Evolutionary conservation across 768 basidiomycete genomes (phyloP).

Genomic region (Favolaschia claudopus): DNA sequence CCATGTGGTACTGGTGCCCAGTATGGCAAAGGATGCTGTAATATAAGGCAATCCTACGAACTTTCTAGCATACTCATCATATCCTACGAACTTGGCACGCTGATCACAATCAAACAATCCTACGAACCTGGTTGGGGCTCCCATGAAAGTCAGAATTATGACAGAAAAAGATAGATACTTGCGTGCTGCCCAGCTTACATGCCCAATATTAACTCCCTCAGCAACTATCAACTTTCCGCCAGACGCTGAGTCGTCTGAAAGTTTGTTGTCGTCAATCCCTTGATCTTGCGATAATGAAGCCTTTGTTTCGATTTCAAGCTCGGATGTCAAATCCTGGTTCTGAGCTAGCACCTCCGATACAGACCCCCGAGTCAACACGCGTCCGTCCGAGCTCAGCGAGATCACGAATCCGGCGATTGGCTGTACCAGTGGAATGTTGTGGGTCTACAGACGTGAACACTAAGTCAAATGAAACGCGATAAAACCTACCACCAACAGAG

Average conservation of each 20-base stretch:
- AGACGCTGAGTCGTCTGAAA: too few species aligned
- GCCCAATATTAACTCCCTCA: constrained; percentile 55
- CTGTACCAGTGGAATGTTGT: constrained; percentile 58
- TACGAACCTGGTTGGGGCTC: too few species aligned
- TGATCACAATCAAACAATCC: too few species aligned
- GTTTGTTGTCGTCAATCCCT: constrained; percentile 24
- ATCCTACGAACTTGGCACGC: too few species aligned
- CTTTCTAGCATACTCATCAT: too few species aligned
- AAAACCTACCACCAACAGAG: constrained; percentile 73
- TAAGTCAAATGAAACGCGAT: neutral
- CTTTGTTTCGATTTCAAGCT: constrained; percentile 36
- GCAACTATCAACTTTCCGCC: constrained; percentile 54
- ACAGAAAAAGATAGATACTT: constrained; percentile 15
- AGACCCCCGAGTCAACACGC: constrained; percentile 55
- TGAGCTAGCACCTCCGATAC: constrained; percentile 54
- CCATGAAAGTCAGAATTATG: too few species aligned
- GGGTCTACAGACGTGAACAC: constrained; percentile 40
- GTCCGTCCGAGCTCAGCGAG: constrained; percentile 62
- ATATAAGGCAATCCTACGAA: too few species aligned
- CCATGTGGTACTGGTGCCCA: too few species aligned
- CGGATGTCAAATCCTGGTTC: constrained; percentile 42
- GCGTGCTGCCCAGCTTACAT: constrained; percentile 51
- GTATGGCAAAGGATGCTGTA: too few species aligned
- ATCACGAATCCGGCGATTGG: constrained; percentile 66
- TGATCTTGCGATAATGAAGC: constrained; percentile 32